Evolutionary conservation across 2,329 filamentous ascomycete species (phyloP).

Genomic region (Xylaria hypoxylon): DNA sequence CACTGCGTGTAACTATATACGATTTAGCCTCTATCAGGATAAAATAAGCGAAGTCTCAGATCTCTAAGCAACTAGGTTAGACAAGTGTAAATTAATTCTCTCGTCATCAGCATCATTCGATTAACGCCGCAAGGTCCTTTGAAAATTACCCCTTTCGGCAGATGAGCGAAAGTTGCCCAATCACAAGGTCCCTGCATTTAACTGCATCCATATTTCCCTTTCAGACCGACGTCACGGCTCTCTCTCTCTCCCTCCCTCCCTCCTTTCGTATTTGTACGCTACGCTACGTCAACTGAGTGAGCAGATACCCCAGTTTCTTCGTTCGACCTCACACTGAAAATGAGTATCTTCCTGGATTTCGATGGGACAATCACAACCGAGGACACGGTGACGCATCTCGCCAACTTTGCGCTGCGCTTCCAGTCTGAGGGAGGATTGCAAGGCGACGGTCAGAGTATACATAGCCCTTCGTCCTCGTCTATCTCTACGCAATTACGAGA

Average conservation of each 20-base stretch:
- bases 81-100: too few species aligned
- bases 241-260: neutral
- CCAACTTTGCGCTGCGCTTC: constrained; percentile 55
- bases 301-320: constrained; percentile 1
- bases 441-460: neutral
- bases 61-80: too few species aligned
- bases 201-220: constrained; percentile 8
- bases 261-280: neutral
- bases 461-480: constrained; percentile 28
- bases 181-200: constrained; percentile 8
- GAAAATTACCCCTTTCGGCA: constrained; percentile 18
- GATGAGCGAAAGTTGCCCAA: constrained; percentile 14
- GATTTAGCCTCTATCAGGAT: neutral
- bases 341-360: constrained; percentile 65
- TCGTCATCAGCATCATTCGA: too few species aligned
- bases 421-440: constrained; percentile 30
- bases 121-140: neutral
- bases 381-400: constrained; percentile 65
- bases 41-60: neutral
- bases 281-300: neutral
- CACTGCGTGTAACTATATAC: neutral
- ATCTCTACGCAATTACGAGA: neutral
- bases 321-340: constrained; percentile 17
- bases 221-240: constrained; percentile 7
- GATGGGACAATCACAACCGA: constrained; percentile 68